phyloP scores from a whole-genome alignment of 2,329 filamentous ascomycete species.

The Microcyclosporella mali region DNA sequence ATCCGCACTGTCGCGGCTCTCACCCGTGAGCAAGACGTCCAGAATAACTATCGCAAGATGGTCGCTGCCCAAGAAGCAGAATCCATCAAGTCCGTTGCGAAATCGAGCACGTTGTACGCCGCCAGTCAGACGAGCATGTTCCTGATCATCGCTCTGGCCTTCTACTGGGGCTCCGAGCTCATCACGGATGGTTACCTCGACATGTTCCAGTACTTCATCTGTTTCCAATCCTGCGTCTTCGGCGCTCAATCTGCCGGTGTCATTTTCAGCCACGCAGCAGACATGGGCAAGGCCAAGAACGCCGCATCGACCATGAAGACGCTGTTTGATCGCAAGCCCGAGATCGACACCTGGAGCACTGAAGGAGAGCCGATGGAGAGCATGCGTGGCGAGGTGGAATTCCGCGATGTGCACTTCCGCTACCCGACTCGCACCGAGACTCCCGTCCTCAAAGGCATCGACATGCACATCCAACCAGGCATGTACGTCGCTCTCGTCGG shows the following conservation, averaged over 20 bases:
- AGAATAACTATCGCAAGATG: conserved; percentile 61
- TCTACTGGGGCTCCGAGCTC: conserved; percentile 83
- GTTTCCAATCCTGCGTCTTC: conserved; percentile 82
- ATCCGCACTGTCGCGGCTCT: conserved; percentile 91
- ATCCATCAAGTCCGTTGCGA: conserved; percentile 67
- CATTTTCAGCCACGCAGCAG: conserved; percentile 82
- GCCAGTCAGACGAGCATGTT: conserved; percentile 79
- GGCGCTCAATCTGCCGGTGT: conserved; percentile 86
- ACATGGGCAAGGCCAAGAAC: conserved; percentile 88
- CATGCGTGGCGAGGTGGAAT: conserved; percentile 75
- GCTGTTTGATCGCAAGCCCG: conserved; percentile 74
- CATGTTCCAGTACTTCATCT: conserved; percentile 86
- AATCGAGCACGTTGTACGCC: conserved; percentile 74
- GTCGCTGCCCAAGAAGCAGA: conserved; percentile 61
- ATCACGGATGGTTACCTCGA: conserved; percentile 65
- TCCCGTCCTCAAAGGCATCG: conserved; percentile 80
- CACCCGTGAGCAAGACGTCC: conserved; percentile 78
- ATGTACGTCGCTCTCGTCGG: conserved; percentile 87
- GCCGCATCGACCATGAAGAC: conserved; percentile 74
- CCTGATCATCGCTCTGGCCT: conserved; percentile 76
- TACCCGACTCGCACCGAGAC: conserved; percentile 89
- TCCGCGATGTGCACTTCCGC: conserved; percentile 86
- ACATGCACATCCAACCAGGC: conserved; percentile 66
- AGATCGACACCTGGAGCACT: conserved; percentile 73
- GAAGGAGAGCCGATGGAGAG: conserved; percentile 58